Evolutionary conservation across 352 stramenopile species (phyloP).

Genomic region (Globisporangium iwayamae): DNA sequence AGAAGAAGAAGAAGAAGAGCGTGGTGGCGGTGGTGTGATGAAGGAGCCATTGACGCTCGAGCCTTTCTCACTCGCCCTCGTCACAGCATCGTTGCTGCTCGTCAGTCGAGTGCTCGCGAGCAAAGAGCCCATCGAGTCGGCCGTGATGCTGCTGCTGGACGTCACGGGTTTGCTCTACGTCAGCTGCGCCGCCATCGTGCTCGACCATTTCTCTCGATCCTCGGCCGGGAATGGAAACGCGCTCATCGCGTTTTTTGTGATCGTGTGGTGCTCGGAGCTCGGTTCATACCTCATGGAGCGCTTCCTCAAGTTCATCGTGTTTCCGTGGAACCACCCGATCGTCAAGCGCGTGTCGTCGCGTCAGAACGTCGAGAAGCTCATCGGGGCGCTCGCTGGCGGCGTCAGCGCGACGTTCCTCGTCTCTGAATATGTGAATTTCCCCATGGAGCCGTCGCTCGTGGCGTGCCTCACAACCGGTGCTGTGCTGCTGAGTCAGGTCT

Average conservation of each 20-base stretch:
- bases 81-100: slow-evolving; percentile 38
- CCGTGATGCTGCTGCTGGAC: slow-evolving; percentile 53
- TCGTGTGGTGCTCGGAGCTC: slow-evolving; percentile 57
- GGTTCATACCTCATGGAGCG: slow-evolving; percentile 46
- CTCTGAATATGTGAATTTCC: slow-evolving; percentile 33
- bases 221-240: not conserved
- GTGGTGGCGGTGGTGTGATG: not conserved
- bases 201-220: slow-evolving; percentile 49
- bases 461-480: slow-evolving; percentile 29
- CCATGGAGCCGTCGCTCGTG: slow-evolving; percentile 29
- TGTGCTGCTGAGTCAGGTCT: slow-evolving; percentile 40
- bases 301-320: slow-evolving; percentile 42
- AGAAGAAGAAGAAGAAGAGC: slow-evolving; percentile 1
- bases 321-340: slow-evolving; percentile 55
- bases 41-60: slow-evolving; percentile 34
- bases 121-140: slow-evolving; percentile 62
- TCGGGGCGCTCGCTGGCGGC: slow-evolving; percentile 40
- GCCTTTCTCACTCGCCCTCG: slow-evolving; percentile 49
- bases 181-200: slow-evolving; percentile 34
- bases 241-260: slow-evolving; percentile 43
- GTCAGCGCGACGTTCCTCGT: slow-evolving; percentile 28
- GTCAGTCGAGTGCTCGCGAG: slow-evolving; percentile 46
- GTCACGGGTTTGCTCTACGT: slow-evolving; percentile 48
- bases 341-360: slow-evolving; percentile 44
- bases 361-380: slow-evolving; percentile 58